Base-by-base conservation (phyloP, 331 rosid genomes). In the Cydonia oblonga region DNA sequence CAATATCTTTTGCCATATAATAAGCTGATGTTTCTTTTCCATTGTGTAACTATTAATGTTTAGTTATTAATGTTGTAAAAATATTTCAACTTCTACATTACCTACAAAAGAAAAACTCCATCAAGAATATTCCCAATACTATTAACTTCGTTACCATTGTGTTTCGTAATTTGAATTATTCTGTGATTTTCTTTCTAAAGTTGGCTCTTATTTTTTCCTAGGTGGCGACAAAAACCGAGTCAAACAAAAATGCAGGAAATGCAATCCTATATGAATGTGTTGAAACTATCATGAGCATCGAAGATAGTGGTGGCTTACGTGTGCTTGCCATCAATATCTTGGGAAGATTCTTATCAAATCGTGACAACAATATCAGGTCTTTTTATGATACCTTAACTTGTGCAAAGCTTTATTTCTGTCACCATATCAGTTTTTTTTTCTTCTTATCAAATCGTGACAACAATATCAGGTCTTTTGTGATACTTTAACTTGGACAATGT, bases 181-280 rank as follows among this genome's bases (percentile, higher is more conserved):
- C 13, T 1, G 19, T 25, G 13, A 29, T 19, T 38, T 15, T 4
- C 20, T 49, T 54, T 69, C 58, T 65, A 68, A 73, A 64, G 69
- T 75, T 69, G 78, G 79, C 30, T 64, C 52, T 73, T 68, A 71
- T 77, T 58, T 75, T 69, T 77, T 74, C 80, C 65, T 80, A 95
- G 99, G 99, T 95, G 87, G 97, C 99, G 24, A 88, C 97, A 4
- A 95, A 91, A 90, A 95, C 99, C 3, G 99, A 95, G 84, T 89
- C 99, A 18, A 95, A 91, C 83, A 95, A 95, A 83, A 92, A 91
- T 75, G 96, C 99, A 46, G 99, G 99, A 63, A 89, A 95, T 84
- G 97, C 99, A 73, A 95, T 95, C 75, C 77, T 95, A 65, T 95
- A 91, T 46, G 99, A 90, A 76, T 91, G 99, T 75, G 99, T 95